phyloP scores from a whole-genome alignment of 1,284 basidiomycete species.

The Fistulina hepatica region DNA sequence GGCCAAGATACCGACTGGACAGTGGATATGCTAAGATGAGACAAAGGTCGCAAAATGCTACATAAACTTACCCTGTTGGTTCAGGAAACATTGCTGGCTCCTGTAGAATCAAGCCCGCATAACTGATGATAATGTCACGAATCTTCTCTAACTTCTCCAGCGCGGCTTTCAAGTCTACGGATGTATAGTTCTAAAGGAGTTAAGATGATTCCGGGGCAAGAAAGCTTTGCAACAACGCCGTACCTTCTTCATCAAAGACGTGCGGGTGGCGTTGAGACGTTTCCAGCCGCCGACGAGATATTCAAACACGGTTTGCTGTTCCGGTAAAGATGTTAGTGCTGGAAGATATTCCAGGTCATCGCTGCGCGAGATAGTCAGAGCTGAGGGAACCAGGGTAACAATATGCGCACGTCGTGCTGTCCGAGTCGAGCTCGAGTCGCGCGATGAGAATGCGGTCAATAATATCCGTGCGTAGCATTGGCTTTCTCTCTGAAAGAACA shows the following conservation, averaged over 20 bases:
- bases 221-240: constrained; percentile 9
- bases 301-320: constrained; percentile 78
- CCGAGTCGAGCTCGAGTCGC: constrained; percentile 75
- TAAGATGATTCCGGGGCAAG: constrained; percentile 1
- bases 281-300: constrained; percentile 92
- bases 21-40: constrained; percentile 1
- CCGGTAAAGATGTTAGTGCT: constrained; percentile 70
- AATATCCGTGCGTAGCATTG: constrained; percentile 43
- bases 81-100: constrained; percentile 94
- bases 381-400: constrained; percentile 2
- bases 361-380: constrained; percentile 26
- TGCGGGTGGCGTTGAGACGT: constrained; percentile 51
- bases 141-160: constrained; percentile 58
- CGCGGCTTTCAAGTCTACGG: constrained; percentile 53
- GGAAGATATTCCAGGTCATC: constrained; percentile 76
- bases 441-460: constrained; percentile 80
- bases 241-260: constrained; percentile 53
- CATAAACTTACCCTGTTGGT: constrained; percentile 51
- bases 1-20: constrained; percentile 55
- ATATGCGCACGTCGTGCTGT: constrained; percentile 54
- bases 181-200: constrained; percentile 42
- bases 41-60: constrained; percentile 3
- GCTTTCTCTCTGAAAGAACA: constrained; percentile 14
- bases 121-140: constrained; percentile 77
- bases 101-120: constrained; percentile 82